phyloP scores from a whole-genome alignment of 2,329 filamentous ascomycete species.

The Fulvia fulva region DNA sequence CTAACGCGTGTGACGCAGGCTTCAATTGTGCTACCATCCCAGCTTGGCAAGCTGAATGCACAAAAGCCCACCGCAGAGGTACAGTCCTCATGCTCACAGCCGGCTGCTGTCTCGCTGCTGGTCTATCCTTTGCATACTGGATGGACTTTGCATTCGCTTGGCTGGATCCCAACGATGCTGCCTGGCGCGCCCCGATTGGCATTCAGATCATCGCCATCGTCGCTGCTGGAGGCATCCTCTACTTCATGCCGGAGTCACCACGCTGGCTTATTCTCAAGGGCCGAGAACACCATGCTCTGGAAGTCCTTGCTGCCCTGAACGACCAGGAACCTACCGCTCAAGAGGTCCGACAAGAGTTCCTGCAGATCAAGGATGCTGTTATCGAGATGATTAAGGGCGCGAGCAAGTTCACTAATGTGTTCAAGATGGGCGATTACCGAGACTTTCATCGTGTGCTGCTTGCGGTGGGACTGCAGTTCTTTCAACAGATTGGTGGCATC shows the following conservation, averaged over 20 bases:
- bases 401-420: conserved; percentile 22
- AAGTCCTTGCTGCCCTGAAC: conserved; percentile 50
- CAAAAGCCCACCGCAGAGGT: conserved; percentile 45
- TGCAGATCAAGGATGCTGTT: conserved; percentile 51
- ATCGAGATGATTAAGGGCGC: conserved; percentile 37
- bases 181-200: conserved; percentile 29
- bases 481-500: conserved; percentile 58
- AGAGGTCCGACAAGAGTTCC: conserved; percentile 46
- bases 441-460: conserved; percentile 62
- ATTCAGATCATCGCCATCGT: conserved; percentile 28
- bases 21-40: conserved; percentile 47
- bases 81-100: conserved; percentile 47
- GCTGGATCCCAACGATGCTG: conserved; percentile 24
- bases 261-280: conserved; percentile 46
- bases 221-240: conserved; percentile 36
- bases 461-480: conserved; percentile 56
- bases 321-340: conserved; percentile 43
- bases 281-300: conserved; percentile 44
- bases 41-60: conserved; percentile 53
- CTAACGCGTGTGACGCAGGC: conserved; percentile 30
- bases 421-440: conserved; percentile 41
- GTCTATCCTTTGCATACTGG: conserved; percentile 51
- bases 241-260: conserved; percentile 43
- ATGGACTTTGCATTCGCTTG: conserved; percentile 29
- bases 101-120: conserved; percentile 50